A percentile compares a stretch with the other conserved stretches of the same genome.
These are phyloP conservation scores for Ogataea henricii DNA, from an alignment of 805 yeast species.

Conservation along the genomic window DNA sequence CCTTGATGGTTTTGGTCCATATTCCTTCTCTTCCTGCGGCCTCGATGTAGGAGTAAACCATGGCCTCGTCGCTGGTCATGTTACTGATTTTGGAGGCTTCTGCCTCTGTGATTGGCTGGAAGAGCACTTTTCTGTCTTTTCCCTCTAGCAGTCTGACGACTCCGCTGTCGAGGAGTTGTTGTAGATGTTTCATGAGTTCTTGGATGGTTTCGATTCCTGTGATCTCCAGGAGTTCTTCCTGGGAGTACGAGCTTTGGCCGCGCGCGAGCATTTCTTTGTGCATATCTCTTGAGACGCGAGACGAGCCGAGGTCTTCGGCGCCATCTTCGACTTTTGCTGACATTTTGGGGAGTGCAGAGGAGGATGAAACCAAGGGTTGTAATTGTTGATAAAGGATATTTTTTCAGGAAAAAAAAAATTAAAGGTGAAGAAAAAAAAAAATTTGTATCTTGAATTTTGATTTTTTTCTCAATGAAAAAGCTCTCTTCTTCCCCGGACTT, in stretches of 20 bases:
- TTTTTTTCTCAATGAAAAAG: too few species aligned
- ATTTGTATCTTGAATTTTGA: not conserved
- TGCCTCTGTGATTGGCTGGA: constrained; percentile 68
- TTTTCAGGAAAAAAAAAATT: constrained; percentile 1
- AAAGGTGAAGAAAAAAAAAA: not conserved
- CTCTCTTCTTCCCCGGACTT: not conserved
- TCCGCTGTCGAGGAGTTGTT: constrained; percentile 48
- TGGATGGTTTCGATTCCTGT: constrained; percentile 44
- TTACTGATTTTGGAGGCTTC: constrained; percentile 78
- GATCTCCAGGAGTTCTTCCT: constrained; percentile 63
- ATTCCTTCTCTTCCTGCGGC: constrained; percentile 94
- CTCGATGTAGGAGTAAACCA: constrained; percentile 88
- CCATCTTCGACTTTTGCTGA: constrained; percentile 12
- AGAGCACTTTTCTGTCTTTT: constrained; percentile 61
- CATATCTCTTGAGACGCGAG: constrained; percentile 44
- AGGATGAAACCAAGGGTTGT: not conserved
- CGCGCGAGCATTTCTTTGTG: constrained; percentile 64
- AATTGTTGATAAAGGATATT: not conserved
- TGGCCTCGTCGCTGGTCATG: constrained; percentile 85
- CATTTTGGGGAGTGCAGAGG: not conserved
- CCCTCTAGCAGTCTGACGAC: constrained; percentile 69
- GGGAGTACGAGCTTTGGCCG: constrained; percentile 56
- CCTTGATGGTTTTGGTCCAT: constrained; percentile 91
- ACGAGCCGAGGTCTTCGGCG: constrained; percentile 10
- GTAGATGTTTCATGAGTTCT: constrained; percentile 45